phyloP scores from a whole-genome alignment of 2,329 filamentous ascomycete genomes.

The Tolypocladium endophyticum region DNA sequence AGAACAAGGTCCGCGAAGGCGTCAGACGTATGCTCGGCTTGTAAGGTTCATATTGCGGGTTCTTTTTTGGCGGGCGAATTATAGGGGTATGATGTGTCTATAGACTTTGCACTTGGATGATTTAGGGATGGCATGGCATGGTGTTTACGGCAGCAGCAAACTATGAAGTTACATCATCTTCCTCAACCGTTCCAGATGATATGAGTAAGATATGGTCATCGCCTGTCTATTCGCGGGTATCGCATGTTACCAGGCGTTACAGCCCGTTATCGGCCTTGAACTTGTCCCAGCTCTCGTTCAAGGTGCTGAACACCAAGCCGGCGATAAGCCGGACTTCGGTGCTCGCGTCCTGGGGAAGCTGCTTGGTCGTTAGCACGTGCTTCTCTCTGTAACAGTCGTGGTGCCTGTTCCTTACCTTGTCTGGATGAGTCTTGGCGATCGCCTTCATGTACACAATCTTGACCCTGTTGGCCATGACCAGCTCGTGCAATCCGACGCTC shows the following conservation, averaged over 20 bases:
- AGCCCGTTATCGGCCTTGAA: conserved; percentile 60
- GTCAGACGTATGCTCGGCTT: conserved; percentile 71
- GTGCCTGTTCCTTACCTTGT: conserved; percentile 61
- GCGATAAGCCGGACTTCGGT: conserved; percentile 59
- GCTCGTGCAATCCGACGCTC: conserved; percentile 86
- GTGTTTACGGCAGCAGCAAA: conserved; percentile 8
- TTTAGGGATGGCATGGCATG: conserved; percentile 10
- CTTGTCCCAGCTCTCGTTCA: conserved; percentile 66
- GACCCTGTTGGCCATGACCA: conserved; percentile 88
- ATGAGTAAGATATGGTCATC: background rate
- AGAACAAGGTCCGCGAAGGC: conserved; percentile 72
- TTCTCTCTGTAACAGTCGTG: background rate
- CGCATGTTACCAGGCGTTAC: conserved; percentile 17
- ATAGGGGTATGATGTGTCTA: background rate
- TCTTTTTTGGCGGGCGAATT: background rate
- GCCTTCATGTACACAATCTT: conserved; percentile 99
- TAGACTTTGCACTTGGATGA: background rate
- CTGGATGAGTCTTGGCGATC: conserved; percentile 95
- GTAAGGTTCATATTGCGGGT: conserved; percentile 21
- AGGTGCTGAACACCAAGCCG: conserved; percentile 53
- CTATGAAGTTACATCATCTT: no score
- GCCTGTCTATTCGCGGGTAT: background rate
- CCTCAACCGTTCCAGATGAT: background rate
- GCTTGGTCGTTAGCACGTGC: conserved; percentile 6
- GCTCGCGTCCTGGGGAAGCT: conserved; percentile 54